Base-by-base conservation (phyloP, 768 basidiomycete species). In the Leccinum ochraceum region DNA sequence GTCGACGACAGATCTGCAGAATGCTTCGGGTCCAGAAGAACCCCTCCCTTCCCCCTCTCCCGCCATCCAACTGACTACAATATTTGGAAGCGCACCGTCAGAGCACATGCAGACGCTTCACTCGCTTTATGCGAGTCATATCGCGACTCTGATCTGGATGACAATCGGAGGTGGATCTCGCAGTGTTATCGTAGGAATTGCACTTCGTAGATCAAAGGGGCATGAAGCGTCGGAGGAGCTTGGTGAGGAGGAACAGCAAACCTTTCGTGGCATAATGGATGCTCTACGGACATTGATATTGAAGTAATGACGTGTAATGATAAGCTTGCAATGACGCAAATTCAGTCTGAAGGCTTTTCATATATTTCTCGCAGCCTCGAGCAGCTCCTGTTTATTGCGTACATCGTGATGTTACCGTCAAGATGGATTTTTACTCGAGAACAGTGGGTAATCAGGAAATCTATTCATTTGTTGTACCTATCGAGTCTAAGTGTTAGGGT, bases 91-190 rank as follows among this genome's bases (percentile, higher is more conserved):
- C 60, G 84, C 89, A 3, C 81, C 87, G 1, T 86, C 89, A 0
- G 83, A 86, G 10, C 84, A 90, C 57, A 69, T 86, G 60, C 86
- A 87, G 54, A 86, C 86, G 0, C 75, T 96, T 24, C 83, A 95
- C 69, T 86, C 87, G 37, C 78, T 96, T 0, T 96, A 95, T 73
- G 87, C 86, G 0, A 79, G 87, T n/a, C 95, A 97, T 67, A 87
- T 94, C 50, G 91, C 94, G 1, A 93, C 93, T 0, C 79, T 95
- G 30, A 72, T 95, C 6, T 97, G 94, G 90, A 78, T 80, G 1
- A 67, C 82, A 57, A 59, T 81, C 44, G 80, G 80, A 17, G 73
- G 71, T 7, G 73, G 79, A 26, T 78, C 86, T 56, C 79, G 82
- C 60, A 83, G 82, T 42, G 83, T 95, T 7, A 77, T 95, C 0